Conservation (phyloP, 257 asterid species). For the Solanum neorickii region DNA sequence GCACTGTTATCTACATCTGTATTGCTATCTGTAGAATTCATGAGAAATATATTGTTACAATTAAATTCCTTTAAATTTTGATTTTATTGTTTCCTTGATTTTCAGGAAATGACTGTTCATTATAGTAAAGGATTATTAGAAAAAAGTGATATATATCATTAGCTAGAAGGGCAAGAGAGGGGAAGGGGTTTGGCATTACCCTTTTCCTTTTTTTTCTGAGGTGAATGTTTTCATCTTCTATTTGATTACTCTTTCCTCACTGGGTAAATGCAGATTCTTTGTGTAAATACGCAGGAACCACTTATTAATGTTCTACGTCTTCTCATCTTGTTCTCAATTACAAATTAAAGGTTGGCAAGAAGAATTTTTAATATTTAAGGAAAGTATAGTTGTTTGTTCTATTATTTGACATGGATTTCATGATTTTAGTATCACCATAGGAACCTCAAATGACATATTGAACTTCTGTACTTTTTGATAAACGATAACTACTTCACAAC, state of each 20-base stretch:
- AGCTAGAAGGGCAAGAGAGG: not conserved
- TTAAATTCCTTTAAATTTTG: not conserved
- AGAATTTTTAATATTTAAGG: slow-evolving; percentile 83
- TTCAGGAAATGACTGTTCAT: not conserved
- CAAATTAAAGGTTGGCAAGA: slow-evolving; percentile 89
- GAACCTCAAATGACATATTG: not conserved
- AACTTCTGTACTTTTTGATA: slow-evolving; percentile 18
- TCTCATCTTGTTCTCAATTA: slow-evolving; percentile 19
- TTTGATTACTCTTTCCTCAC: too few species aligned
- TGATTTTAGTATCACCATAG: not conserved
- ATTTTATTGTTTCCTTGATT: not conserved
- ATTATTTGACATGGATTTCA: not conserved
- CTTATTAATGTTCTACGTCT: slow-evolving; percentile 52
- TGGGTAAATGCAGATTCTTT: too few species aligned
- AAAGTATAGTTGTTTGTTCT: slow-evolving; percentile 11
- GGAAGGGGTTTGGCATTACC: not conserved
- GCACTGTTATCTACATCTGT: not conserved
- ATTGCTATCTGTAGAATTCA: not conserved
- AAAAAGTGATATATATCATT: not conserved
- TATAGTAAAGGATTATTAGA: not conserved
- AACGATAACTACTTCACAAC: slow-evolving; percentile 93
- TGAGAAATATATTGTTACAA: not conserved
- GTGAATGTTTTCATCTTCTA: too few species aligned
- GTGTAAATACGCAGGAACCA: too few species aligned
- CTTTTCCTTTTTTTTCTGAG: too few species aligned